phyloP scores from a whole-genome alignment of 2,329 filamentous ascomycete genomes.

The Parafenestella ontariensis region DNA sequence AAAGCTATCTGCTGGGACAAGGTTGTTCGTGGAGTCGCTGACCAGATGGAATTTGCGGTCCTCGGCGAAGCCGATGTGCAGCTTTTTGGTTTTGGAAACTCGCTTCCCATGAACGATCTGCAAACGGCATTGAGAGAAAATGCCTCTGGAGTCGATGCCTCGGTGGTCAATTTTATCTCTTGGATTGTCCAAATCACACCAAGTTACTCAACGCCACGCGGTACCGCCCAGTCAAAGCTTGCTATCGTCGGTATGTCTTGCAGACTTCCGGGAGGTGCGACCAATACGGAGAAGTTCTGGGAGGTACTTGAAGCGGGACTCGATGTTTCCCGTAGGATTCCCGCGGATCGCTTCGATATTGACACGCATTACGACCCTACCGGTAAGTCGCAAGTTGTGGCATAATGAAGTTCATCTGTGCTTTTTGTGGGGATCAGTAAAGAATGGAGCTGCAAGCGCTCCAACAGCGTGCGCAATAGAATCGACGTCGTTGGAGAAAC shows the following conservation, averaged over 20 bases:
- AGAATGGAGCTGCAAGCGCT: too few relatives aligned
- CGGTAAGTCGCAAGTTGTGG: too few relatives aligned
- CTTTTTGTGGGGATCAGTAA: too few relatives aligned
- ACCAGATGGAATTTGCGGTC: background rate
- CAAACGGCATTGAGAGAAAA: background rate
- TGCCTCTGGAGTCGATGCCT: background rate
- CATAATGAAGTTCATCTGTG: too few relatives aligned
- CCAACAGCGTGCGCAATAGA: too few relatives aligned
- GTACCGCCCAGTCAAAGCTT: conserved; percentile 14
- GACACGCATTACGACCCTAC: conserved; percentile 28
- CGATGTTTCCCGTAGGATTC: conserved; percentile 39
- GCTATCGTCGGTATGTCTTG: conserved; percentile 50
- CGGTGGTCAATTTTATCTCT: conserved; percentile 5
- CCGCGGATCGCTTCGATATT: conserved; percentile 33
- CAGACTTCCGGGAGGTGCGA: conserved; percentile 39
- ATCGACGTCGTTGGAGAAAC: too few relatives aligned
- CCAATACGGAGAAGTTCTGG: conserved; percentile 44
- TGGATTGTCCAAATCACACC: background rate
- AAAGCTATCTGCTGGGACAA: conserved; percentile 26
- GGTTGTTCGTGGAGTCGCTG: conserved; percentile 20
- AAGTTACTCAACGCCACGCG: background rate
- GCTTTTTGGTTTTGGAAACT: conserved; percentile 28
- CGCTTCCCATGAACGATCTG: conserved; percentile 29
- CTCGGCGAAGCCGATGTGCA: background rate
- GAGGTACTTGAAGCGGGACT: conserved; percentile 37